A percentile compares a stretch with the other conserved stretches of the same genome.
These are phyloP conservation scores for Pulveroboletus ravenelii DNA, from an alignment of 768 basidiomycete genomes.

Conservation along the genomic window DNA sequence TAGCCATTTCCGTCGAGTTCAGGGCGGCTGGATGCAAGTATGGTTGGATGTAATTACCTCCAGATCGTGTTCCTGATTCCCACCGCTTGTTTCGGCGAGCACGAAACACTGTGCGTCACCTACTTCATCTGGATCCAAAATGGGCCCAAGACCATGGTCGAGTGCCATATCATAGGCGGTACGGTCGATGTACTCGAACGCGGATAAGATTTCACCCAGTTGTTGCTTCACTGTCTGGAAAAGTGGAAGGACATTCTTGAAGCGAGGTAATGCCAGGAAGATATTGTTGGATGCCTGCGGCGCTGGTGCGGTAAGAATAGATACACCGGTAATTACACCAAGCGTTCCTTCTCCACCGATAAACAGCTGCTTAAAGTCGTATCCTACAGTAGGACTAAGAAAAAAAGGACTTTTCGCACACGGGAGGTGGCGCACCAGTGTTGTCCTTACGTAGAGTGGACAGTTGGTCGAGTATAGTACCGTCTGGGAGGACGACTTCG, in stretches of 20 bases:
- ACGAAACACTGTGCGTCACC: slow-evolving; percentile 84
- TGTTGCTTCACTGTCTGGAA: slow-evolving; percentile 77
- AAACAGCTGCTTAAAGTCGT: slow-evolving; percentile 97
- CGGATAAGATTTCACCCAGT: slow-evolving; percentile 91
- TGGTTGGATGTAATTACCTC: slow-evolving; percentile 49
- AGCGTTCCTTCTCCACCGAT: slow-evolving; percentile 97
- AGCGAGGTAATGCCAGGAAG: slow-evolving; percentile 83
- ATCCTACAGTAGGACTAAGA: slow-evolving; percentile 50
- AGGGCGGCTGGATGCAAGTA: slow-evolving; percentile 10
- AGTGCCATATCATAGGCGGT: slow-evolving; percentile 80
- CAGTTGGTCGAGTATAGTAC: slow-evolving; percentile 83
- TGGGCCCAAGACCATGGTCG: slow-evolving; percentile 76
- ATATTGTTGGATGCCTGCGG: slow-evolving; percentile 86
- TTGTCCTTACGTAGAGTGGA: slow-evolving; percentile 95
- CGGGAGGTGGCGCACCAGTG: slow-evolving; percentile 56
- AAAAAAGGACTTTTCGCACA: neutral
- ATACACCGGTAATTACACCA: slow-evolving; percentile 91
- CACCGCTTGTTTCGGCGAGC: slow-evolving; percentile 91
- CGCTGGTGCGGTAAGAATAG: slow-evolving; percentile 84
- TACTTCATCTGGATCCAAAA: slow-evolving; percentile 68
- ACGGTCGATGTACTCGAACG: slow-evolving; percentile 95
- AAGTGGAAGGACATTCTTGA: slow-evolving; percentile 80
- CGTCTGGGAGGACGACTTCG: slow-evolving; percentile 93
- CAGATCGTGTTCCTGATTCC: slow-evolving; percentile 88
- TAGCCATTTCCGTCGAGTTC: neutral